Evolutionary conservation across 495 filamentous ascomycete genomes (phyloP).

Genomic region (Daldinia childiae): DNA sequence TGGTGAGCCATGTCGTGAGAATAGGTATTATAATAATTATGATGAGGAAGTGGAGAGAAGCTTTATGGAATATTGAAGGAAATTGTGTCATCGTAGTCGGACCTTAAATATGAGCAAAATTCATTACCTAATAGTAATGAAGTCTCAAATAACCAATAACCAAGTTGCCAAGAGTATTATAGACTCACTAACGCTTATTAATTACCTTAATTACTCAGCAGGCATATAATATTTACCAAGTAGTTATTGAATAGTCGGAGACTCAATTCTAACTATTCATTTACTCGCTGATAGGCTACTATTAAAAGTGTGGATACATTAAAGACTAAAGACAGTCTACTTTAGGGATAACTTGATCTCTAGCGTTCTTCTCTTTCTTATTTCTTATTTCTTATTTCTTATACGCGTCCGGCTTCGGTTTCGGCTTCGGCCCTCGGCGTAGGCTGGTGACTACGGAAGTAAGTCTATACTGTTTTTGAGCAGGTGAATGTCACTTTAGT

Average conservation of each 20-base stretch:
- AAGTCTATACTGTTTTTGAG: background rate
- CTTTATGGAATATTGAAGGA: background rate
- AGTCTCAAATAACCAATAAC: background rate
- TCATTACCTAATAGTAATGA: slow-evolving; percentile 2
- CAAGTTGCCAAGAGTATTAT: slow-evolving; percentile 16
- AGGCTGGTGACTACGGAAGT: background rate
- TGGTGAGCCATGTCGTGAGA: slow-evolving; percentile 17
- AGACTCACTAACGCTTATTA: background rate
- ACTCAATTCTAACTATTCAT: too few species aligned
- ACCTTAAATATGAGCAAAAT: background rate
- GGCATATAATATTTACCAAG: background rate
- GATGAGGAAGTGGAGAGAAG: slow-evolving; percentile 28
- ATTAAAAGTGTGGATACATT: background rate
- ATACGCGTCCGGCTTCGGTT: background rate
- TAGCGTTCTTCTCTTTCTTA: background rate
- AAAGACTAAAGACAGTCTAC: background rate
- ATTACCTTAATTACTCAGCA: background rate
- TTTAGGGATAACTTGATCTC: background rate
- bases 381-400: background rate
- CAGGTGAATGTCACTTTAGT: slow-evolving; percentile 9
- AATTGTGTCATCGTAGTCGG: background rate
- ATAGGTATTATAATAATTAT: background rate
- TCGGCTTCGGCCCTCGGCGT: background rate
- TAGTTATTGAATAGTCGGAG: background rate
- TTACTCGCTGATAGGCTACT: background rate